A percentile compares a stretch with the other conserved stretches of the same genome.
These are phyloP conservation scores for Dioscorea dumetorum DNA, from an alignment of 106 monocot species.

Conservation along the genomic window DNA sequence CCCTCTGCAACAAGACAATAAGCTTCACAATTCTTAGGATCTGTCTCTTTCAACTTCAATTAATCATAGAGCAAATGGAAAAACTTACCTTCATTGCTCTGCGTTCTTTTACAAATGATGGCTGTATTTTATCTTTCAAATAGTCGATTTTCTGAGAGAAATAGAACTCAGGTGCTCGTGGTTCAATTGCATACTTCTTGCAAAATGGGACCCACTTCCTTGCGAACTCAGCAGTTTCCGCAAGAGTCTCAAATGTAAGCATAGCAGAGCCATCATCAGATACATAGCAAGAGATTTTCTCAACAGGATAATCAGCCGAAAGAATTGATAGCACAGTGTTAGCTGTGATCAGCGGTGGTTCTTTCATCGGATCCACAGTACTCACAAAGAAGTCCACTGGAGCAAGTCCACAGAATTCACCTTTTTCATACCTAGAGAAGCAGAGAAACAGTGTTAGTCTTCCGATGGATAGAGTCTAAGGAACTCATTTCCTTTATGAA, in stretches of 20 bases:
- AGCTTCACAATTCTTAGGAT: background rate
- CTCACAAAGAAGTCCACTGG: constrained; percentile 96
- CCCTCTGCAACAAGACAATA: constrained; percentile 48
- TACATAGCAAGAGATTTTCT: constrained; percentile 93
- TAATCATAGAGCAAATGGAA: background rate
- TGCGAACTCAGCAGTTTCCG: constrained; percentile 92
- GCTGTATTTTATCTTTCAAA: constrained; percentile 94
- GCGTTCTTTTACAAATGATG: constrained; percentile 93
- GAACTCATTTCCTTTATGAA: no score
- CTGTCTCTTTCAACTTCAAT: background rate
- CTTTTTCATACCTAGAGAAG: constrained; percentile 67
- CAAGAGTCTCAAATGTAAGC: constrained; percentile 83
- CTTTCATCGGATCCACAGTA: constrained; percentile 96
- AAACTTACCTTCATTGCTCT: constrained; percentile 91
- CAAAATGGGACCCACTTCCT: constrained; percentile 98
- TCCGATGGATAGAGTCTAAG: background rate
- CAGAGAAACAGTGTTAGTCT: constrained; percentile 1
- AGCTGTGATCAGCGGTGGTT: constrained; percentile 86
- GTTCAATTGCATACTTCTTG: constrained; percentile 87
- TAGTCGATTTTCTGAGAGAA: constrained; percentile 97
- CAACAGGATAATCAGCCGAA: constrained; percentile 93
- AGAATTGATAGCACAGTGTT: constrained; percentile 98
- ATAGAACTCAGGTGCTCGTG: constrained; percentile 92
- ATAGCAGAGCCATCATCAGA: constrained; percentile 97
- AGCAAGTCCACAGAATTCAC: constrained; percentile 46